Evolutionary conservation across 805 yeast genomes (phyloP).

Genomic region (Scheffersomyces ergatensis): DNA sequence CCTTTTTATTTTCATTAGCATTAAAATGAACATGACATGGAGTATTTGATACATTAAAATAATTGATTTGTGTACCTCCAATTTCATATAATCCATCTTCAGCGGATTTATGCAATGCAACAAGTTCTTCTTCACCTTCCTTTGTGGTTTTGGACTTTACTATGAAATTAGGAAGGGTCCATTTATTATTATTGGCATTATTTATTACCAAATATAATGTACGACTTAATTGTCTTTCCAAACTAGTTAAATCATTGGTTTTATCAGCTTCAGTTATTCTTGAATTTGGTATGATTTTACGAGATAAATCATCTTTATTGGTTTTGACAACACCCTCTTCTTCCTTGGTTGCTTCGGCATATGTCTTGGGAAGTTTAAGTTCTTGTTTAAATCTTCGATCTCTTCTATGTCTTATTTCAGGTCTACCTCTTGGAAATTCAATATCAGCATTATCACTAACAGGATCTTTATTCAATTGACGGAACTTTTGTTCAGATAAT

Average conservation of each 20-base stretch:
- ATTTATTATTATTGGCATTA: slow-evolving; percentile 38
- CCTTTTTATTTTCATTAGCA: slow-evolving; percentile 31
- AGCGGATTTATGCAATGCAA: slow-evolving; percentile 68
- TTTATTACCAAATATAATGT: slow-evolving; percentile 76
- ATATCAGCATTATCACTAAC: slow-evolving; percentile 69
- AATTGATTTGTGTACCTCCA: slow-evolving; percentile 77
- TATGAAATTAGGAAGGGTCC: slow-evolving; percentile 81
- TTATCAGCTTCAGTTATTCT: slow-evolving; percentile 78
- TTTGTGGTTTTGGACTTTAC: slow-evolving; percentile 18
- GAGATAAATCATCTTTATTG: slow-evolving; percentile 50
- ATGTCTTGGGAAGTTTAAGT: slow-evolving; percentile 69
- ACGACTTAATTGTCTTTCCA: slow-evolving; percentile 77
- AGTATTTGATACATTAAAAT: slow-evolving; percentile 87
- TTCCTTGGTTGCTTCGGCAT: slow-evolving; percentile 33
- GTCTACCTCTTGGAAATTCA: slow-evolving; percentile 78
- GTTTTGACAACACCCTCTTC: slow-evolving; percentile 26
- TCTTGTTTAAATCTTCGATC: slow-evolving; percentile 84
- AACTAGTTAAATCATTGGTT: slow-evolving; percentile 55
- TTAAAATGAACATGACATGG: slow-evolving; percentile 73
- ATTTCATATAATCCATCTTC: slow-evolving; percentile 65
- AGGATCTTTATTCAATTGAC: slow-evolving; percentile 74
- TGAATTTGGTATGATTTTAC: slow-evolving; percentile 68
- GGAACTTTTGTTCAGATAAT: slow-evolving; percentile 76
- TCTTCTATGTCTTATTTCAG: slow-evolving; percentile 84
- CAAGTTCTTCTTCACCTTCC: slow-evolving; percentile 37